Conservation (phyloP, 257 asterid genomes). For the Dorcoceras hygrometricum region DNA sequence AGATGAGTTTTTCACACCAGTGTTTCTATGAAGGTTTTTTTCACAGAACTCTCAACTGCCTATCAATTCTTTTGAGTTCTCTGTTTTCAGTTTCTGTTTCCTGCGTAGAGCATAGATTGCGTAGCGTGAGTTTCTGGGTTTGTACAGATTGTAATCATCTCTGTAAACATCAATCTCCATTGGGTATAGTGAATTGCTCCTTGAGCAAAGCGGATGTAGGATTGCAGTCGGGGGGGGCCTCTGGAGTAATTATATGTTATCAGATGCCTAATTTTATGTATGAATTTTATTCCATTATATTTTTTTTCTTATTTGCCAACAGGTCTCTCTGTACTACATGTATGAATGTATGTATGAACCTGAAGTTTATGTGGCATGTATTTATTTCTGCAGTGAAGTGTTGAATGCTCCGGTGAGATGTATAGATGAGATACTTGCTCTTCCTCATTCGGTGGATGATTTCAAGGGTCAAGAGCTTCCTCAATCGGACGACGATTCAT, state of each 20-base stretch:
- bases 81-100: too few relatives aligned
- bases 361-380: conserved; percentile 18
- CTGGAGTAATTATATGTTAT: neutral
- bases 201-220: too few relatives aligned
- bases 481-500: conserved; percentile 88
- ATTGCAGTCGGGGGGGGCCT: too few relatives aligned
- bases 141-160: too few relatives aligned
- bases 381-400: conserved; percentile 55
- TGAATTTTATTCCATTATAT: neutral
- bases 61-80: too few relatives aligned
- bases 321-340: neutral
- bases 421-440: conserved; percentile 79
- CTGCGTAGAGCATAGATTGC: too few relatives aligned
- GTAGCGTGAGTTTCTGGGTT: too few relatives aligned
- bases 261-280: conserved; percentile 8
- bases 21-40: too few relatives aligned
- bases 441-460: conserved; percentile 60
- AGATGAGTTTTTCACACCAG: too few relatives aligned
- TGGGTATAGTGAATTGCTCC: too few relatives aligned
- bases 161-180: too few relatives aligned
- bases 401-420: conserved; percentile 70
- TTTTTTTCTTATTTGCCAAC: neutral
- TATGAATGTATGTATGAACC: conserved; percentile 4
- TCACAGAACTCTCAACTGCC: too few relatives aligned
- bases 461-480: conserved; percentile 65